phyloP scores from a whole-genome alignment of 306 rosid species.

The Dalbergia oliveri region DNA sequence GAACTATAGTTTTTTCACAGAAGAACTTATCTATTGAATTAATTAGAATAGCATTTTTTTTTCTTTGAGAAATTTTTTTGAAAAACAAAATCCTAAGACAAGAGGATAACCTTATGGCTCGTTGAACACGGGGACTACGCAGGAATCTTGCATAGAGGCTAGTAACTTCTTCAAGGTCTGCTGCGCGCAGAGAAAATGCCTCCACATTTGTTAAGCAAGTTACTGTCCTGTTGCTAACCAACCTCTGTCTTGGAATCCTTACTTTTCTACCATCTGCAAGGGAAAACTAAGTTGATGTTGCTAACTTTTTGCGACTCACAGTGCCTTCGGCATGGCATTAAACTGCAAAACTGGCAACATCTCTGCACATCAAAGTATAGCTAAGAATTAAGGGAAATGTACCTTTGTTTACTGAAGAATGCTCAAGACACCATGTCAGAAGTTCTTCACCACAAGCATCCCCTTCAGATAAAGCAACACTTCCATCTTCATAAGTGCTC shows the following conservation, averaged over 20 bases:
- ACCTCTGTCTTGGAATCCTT: slow-evolving; percentile 69
- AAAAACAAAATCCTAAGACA: background rate
- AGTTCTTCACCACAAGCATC: slow-evolving; percentile 94
- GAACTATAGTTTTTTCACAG: too few relatives aligned
- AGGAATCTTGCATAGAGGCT: slow-evolving; percentile 77
- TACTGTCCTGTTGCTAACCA: slow-evolving; percentile 76
- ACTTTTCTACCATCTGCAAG: slow-evolving; percentile 65
- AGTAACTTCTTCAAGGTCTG: slow-evolving; percentile 89
- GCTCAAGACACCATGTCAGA: slow-evolving; percentile 88
- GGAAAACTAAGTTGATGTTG: slow-evolving; percentile 12
- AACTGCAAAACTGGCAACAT: background rate
- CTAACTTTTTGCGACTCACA: background rate
- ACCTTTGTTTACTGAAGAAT: slow-evolving; percentile 78
- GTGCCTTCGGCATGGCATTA: too few relatives aligned
- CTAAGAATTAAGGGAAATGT: slow-evolving; percentile 1
- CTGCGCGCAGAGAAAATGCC: slow-evolving; percentile 79
- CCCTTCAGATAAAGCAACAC: slow-evolving; percentile 71
- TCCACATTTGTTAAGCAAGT: slow-evolving; percentile 79
- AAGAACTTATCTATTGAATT: too few relatives aligned
- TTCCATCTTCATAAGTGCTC: slow-evolving; percentile 78
- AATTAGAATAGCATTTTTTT: too few relatives aligned
- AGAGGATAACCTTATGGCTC: slow-evolving; percentile 74
- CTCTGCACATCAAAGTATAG: background rate
- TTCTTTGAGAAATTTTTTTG: too few relatives aligned
- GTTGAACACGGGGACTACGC: slow-evolving; percentile 72